These are phyloP conservation scores for Cladosporium sp. DNA, from an alignment of 2,329 filamentous ascomycete genomes.

Conservation along the genomic window DNA sequence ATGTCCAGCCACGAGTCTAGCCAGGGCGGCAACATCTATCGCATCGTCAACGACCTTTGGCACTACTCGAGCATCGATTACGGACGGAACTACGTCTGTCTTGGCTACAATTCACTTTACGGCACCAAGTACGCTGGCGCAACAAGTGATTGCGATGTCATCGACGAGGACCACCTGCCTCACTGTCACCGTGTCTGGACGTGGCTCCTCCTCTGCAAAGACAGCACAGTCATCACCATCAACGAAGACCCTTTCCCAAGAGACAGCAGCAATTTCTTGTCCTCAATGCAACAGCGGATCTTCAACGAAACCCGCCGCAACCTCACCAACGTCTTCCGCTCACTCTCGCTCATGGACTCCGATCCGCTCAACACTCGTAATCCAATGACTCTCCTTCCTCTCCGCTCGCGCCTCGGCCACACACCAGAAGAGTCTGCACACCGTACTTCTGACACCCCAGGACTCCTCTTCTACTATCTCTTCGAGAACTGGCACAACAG, in stretches of 20 bases:
- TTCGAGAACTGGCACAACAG: constrained; percentile 68
- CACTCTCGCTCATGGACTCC: constrained; percentile 59
- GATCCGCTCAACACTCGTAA: constrained; percentile 39
- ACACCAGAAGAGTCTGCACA: constrained; percentile 51
- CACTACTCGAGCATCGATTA: constrained; percentile 75
- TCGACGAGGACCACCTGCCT: constrained; percentile 26
- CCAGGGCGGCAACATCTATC: constrained; percentile 50
- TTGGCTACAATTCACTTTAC: constrained; percentile 70
- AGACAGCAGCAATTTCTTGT: constrained; percentile 38
- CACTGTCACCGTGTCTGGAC: constrained; percentile 60
- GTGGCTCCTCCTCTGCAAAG: constrained; percentile 69
- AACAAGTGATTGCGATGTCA: constrained; percentile 30
- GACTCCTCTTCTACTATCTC: constrained; percentile 66
- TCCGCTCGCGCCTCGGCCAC: constrained; percentile 48
- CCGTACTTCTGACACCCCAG: constrained; percentile 56
- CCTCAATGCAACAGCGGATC: constrained; percentile 48
- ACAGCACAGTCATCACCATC: constrained; percentile 71
- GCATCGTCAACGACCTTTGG: constrained; percentile 70
- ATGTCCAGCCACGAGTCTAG: constrained; percentile 30
- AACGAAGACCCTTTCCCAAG: constrained; percentile 59
- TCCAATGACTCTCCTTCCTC: constrained; percentile 47
- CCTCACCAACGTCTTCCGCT: constrained; percentile 61
- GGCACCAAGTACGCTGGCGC: constrained; percentile 42
- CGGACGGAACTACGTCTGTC: constrained; percentile 67
- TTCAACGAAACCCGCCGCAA: constrained; percentile 59